Evolutionary conservation across 2,329 filamentous ascomycete species (phyloP), one percentile per base, ranked within the genome.

Genomic region (Talaromyces rugulosus): DNA sequence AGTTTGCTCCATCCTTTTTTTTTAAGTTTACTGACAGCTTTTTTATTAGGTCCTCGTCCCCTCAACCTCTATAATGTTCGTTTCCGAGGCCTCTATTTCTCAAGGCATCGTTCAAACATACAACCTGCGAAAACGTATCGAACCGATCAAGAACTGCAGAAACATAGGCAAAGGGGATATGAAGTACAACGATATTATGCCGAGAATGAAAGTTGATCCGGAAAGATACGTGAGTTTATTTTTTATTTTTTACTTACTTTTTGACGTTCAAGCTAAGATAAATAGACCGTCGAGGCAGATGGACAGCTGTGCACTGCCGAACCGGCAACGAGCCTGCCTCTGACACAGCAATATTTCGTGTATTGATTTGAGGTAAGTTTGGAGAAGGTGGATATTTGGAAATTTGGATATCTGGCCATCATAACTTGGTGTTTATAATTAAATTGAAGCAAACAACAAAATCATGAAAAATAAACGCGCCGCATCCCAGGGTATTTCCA

Each of bases 201-300:
- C 94, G 14, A 86, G 83, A 78, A 97, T 98, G 91, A 87, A 82
- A 69, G 93, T 98, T 63, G 93, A 98, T 75, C 90, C 94, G 5
- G 94, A 98, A 82, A 88, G 85, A 70, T 98, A 97, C 79, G 79
- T 83, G 68, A 78, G 81, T 79, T 18, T 12, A 9, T 4, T 23
- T 28, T 5, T 31, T 47, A 14, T 14, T n/a, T 34, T n/a, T 7
- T 5, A 4, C 1, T 30, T 0, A 52, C 6, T 28, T n/a, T 40
- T 30, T 40, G n/a, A 55, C 12, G 23, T 3, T 5, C n/a, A 30
- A 14, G 27, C 31, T 62, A 58, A 51, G 31, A 47, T 31, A 51
- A 9, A 16, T 65, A 85, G 80, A 81, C 82, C 16, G 93, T 97
- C 30, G 88, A 94, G 78, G 93, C 93, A 1, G 92, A 96, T 76